Percentiles rank a stretch among this genome's conserved stretches.
These are phyloP conservation scores for Candida krabiensis DNA, from an alignment of 805 yeast species.

Conservation along the genomic window DNA sequence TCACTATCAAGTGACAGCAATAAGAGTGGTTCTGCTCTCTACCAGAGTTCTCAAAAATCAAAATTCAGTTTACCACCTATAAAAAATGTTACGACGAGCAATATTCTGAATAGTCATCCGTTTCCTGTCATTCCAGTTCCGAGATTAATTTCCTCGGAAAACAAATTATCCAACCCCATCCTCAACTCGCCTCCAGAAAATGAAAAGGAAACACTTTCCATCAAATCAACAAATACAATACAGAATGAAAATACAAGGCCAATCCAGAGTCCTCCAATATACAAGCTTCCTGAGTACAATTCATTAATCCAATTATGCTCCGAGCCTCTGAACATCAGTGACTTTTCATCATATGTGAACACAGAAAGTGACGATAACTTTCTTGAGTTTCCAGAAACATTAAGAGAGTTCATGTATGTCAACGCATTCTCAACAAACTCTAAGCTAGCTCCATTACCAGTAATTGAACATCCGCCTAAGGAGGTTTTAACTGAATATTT, in stretches of 20 bases:
- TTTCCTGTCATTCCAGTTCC: not conserved
- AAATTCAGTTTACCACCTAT: not conserved
- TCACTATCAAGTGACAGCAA: not conserved
- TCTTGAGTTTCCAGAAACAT: slow-evolving; percentile 32
- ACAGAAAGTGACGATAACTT: slow-evolving; percentile 12
- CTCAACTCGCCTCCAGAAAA: not conserved
- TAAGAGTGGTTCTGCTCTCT: too few relatives aligned
- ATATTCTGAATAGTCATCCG: not conserved
- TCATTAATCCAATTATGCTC: slow-evolving; percentile 11
- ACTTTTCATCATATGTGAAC: slow-evolving; percentile 10
- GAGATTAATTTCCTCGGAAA: not conserved
- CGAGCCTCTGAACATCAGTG: slow-evolving; percentile 16
- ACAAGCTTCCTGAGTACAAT: slow-evolving; percentile 7
- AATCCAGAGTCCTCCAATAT: too few relatives aligned
- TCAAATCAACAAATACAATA: not conserved
- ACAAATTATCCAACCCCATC: not conserved
- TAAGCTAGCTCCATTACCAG: slow-evolving; percentile 5
- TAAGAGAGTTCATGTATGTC: slow-evolving; percentile 41
- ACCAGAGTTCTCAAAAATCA: not conserved
- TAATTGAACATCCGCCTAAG: slow-evolving; percentile 16
- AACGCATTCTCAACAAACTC: slow-evolving; percentile 29
- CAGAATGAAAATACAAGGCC: too few relatives aligned
- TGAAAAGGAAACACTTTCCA: slow-evolving; percentile 3
- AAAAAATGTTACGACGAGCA: not conserved
- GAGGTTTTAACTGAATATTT: slow-evolving; percentile 23